phyloP scores from a whole-genome alignment of 192 early-diverging fungal species.

The Entomortierella parvispora region DNA sequence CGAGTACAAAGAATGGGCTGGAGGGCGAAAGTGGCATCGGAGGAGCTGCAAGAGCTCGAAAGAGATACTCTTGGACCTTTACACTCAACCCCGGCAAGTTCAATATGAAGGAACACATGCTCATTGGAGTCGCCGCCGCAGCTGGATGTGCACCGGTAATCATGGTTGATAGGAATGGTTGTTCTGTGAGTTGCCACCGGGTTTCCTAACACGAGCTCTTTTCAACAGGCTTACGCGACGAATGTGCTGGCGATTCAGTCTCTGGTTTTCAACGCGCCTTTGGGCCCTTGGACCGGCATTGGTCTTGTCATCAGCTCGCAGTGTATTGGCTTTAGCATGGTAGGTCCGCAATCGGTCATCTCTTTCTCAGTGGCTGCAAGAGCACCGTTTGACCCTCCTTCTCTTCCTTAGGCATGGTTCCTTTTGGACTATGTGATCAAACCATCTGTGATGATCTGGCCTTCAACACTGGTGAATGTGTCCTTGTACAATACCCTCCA shows the following conservation, averaged over 20 bases:
- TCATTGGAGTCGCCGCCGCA: conserved; percentile 68
- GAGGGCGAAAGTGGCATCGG: neutral
- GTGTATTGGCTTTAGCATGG: conserved; percentile 49
- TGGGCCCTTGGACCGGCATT: conserved; percentile 22
- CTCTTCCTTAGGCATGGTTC: conserved; percentile 26
- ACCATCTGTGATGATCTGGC: conserved; percentile 91
- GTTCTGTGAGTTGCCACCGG: too few species aligned
- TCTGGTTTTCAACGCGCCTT: conserved; percentile 20
- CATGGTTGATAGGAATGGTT: neutral
- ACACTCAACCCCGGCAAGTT: conserved; percentile 57
- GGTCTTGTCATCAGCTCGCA: conserved; percentile 41
- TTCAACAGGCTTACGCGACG: conserved; percentile 34
- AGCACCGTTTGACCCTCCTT: neutral
- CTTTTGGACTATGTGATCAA: conserved; percentile 79
- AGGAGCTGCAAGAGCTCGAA: neutral
- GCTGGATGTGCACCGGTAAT: conserved; percentile 59
- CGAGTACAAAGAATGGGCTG: neutral
- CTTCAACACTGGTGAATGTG: conserved; percentile 71
- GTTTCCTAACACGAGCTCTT: neutral
- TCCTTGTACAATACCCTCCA: conserved; percentile 60
- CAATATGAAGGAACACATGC: conserved; percentile 76
- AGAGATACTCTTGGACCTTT: conserved; percentile 21
- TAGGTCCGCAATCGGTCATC: neutral
- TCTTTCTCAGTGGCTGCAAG: neutral
- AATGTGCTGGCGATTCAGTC: conserved; percentile 44